Evolutionary conservation across 495 filamentous ascomycete species (phyloP), one percentile per base, ranked within the genome.

Genomic region (Lasiosphaeria miniovina): DNA sequence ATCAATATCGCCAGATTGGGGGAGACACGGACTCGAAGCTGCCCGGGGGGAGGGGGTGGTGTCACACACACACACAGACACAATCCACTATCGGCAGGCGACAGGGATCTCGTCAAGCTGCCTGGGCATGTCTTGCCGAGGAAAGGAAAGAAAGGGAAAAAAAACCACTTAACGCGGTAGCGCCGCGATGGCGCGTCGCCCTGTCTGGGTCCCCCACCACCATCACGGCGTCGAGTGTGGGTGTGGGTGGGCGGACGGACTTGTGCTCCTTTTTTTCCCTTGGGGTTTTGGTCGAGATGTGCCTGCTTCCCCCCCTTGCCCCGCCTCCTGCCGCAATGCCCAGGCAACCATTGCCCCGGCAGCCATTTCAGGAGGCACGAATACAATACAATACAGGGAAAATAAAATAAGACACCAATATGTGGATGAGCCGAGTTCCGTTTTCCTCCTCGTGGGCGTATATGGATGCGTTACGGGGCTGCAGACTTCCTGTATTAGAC

Each of bases 91-190:
- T 24, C 24, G 24, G 24, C 24, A 24, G 24, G 24, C 24, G 24
- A 24, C 24, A 24, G 24, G 24, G 24, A 24, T 24, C 24, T 24
- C 1, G 24, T 41, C 38, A 41, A 41, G 38, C 38, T 41, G 38
- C 38, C 1, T 8, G 38, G 38, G 14, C 1, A 14, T 41, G 38
- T 41, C 38, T 14, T 14, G 38, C 2, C 38, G 14, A 41, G 14
- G 14, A 1, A 41, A 41, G 6, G 38, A 41, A 41, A 5, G 12
- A 46, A n/a, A 46, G 43, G 0, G 4, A 52, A 24, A 11, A 61
- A 56, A 60, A 71, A 72, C 61, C 69, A 72, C 69, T 70, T 70
- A 68, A 72, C 69, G 65, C 69, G 69, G 64, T 60, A 57, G 61
- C 59, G 64, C 61, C 64, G 57, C 61, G 61, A 52, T 58, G 57